Evolutionary conservation across 352 stramenopile species (phyloP).

Genomic region (Ophiocytium majus): DNA sequence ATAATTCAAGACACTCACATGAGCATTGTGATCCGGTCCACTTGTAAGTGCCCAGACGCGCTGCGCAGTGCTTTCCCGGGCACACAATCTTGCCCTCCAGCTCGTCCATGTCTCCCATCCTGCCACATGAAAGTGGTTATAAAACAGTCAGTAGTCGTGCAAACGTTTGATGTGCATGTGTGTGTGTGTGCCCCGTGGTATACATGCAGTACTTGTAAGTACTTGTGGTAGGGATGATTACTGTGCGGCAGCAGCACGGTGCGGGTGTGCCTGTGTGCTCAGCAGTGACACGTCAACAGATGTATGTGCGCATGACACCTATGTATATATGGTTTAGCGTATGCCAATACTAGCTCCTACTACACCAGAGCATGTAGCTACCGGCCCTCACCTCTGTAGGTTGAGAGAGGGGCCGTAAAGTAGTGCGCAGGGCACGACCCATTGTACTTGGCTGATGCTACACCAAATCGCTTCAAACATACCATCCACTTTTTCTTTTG

Average conservation of each 20-base stretch:
- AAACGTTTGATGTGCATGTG: neutral
- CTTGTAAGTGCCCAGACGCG: constrained; percentile 23
- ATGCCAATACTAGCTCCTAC: too few species aligned
- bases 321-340: too few species aligned
- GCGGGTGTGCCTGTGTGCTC: neutral
- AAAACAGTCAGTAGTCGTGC: neutral
- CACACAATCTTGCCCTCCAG: constrained; percentile 20
- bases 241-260: too few species aligned
- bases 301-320: too few species aligned
- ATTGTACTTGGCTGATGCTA: too few species aligned
- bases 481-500: too few species aligned
- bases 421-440: too few species aligned
- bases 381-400: too few species aligned
- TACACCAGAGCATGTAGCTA: too few species aligned
- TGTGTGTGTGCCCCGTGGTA: neutral
- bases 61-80: neutral
- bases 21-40: constrained; percentile 29
- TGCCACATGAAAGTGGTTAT: neutral
- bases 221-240: neutral
- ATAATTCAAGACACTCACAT: constrained; percentile 18
- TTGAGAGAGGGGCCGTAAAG: too few species aligned
- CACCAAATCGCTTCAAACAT: too few species aligned
- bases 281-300: neutral
- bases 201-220: neutral
- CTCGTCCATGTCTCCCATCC: constrained; percentile 22